These are phyloP conservation scores for Sporothrix brunneoviolacea DNA, from an alignment of 2,329 filamentous ascomycete genomes.

Conservation along the genomic window DNA sequence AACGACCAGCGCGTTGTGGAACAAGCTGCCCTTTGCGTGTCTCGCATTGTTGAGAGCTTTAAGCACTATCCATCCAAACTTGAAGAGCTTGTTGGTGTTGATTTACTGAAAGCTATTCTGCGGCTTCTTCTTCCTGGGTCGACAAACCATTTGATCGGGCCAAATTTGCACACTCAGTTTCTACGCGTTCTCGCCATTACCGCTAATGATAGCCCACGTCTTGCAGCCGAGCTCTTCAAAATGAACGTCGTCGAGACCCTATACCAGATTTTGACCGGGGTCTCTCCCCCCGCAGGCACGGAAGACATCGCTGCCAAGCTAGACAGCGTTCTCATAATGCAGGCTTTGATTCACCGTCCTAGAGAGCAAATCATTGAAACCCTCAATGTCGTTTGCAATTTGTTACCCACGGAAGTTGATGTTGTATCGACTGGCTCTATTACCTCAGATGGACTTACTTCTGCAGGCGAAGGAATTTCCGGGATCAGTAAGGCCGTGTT, in stretches of 20 bases:
- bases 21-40: slow-evolving; percentile 91
- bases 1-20: slow-evolving; percentile 96
- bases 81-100: slow-evolving; percentile 85
- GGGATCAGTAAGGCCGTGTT: no score
- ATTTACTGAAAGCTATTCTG: slow-evolving; percentile 76
- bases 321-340: slow-evolving; percentile 97
- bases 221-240: slow-evolving; percentile 87
- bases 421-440: not conserved
- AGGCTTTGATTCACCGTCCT: slow-evolving; percentile 90
- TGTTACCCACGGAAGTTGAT: slow-evolving; percentile 42
- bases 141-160: slow-evolving; percentile 79
- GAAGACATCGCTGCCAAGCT: slow-evolving; percentile 78
- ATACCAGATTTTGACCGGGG: slow-evolving; percentile 93
- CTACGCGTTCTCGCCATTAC: slow-evolving; percentile 85
- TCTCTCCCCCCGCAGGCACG: slow-evolving; percentile 76
- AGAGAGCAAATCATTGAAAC: slow-evolving; percentile 96
- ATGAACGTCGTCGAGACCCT: slow-evolving; percentile 96
- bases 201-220: slow-evolving; percentile 75
- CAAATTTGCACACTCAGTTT: slow-evolving; percentile 94
- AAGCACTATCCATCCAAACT: slow-evolving; percentile 80
- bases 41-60: slow-evolving; percentile 94
- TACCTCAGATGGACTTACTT: no score
- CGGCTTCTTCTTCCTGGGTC: slow-evolving; percentile 86
- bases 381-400: slow-evolving; percentile 92
- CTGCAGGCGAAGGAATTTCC: no score